These are phyloP conservation scores for Ophiocytium majus DNA, from an alignment of 352 stramenopile genomes.

Conservation along the genomic window DNA sequence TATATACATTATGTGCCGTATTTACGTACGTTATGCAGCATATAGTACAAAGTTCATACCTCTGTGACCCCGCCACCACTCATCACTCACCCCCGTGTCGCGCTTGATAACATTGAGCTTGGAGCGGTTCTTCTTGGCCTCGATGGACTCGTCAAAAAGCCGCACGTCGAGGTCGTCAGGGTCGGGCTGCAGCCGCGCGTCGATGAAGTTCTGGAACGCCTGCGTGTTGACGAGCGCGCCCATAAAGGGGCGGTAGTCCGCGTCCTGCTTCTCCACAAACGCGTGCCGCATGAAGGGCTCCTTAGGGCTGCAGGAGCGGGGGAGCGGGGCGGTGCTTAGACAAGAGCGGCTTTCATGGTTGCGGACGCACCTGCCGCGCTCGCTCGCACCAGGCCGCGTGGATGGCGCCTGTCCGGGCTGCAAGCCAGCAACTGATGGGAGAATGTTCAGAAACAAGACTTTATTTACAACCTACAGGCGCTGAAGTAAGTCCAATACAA, in stretches of 20 bases:
- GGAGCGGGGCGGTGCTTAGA: not conserved
- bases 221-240: conserved; percentile 26
- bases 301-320: not conserved
- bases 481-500: no score
- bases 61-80: no score
- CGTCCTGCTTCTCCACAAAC: conserved; percentile 16
- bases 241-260: conserved; percentile 16
- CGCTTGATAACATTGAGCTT: conserved; percentile 46
- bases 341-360: no score
- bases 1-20: no score
- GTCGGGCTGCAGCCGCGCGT: conserved; percentile 51
- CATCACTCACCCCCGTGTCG: conserved; percentile 29
- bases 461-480: no score
- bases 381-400: no score
- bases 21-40: no score
- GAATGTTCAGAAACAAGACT: no score
- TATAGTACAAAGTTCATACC: no score
- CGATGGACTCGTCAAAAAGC: conserved; percentile 53
- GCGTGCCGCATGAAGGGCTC: not conserved
- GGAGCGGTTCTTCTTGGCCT: conserved; percentile 49
- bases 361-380: no score
- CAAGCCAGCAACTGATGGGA: no score
- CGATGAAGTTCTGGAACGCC: conserved; percentile 56
- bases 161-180: conserved; percentile 44
- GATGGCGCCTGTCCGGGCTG: no score